A percentile compares a stretch with the other conserved stretches of the same genome.
phyloP scores from a whole-genome alignment of 208 protist species.

The Acanthamoeba triangularis region DNA sequence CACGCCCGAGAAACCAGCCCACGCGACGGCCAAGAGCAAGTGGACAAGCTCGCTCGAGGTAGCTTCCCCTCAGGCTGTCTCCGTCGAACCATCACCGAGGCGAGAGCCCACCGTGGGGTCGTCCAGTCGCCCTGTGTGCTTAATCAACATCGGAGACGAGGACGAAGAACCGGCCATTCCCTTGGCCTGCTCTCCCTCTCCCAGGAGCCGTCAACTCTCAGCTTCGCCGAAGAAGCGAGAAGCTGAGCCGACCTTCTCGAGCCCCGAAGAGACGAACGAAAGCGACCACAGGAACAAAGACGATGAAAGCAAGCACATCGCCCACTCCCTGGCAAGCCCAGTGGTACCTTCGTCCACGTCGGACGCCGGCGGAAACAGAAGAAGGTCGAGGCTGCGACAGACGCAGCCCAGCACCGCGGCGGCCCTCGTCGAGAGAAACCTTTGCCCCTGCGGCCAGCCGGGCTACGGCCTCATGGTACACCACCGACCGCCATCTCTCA shows the following conservation, averaged over 20 bases:
- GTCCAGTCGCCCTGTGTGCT: no score
- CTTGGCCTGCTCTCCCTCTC: no score
- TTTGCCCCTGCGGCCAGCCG: neutral
- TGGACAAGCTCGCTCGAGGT: no score
- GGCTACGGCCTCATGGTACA: constrained; percentile 3
- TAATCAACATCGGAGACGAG: no score
- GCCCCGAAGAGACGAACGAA: neutral
- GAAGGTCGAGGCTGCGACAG: neutral
- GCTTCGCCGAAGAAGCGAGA: neutral
- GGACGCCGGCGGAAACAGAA: neutral
- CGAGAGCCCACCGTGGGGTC: no score
- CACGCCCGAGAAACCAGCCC: no score
- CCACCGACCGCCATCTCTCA: no score
- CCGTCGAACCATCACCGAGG: no score
- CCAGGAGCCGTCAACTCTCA: neutral
- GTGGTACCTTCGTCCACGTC: neutral
- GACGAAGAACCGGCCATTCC: no score
- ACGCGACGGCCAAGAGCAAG: no score
- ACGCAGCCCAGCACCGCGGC: neutral
- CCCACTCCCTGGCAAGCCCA: neutral
- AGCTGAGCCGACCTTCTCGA: neutral
- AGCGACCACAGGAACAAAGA: neutral
- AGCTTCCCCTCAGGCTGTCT: no score
- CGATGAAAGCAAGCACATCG: neutral
- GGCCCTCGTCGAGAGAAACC: neutral